phyloP scores from a whole-genome alignment of 2,329 filamentous ascomycete genomes.

The Aspergillus chevalieri region DNA sequence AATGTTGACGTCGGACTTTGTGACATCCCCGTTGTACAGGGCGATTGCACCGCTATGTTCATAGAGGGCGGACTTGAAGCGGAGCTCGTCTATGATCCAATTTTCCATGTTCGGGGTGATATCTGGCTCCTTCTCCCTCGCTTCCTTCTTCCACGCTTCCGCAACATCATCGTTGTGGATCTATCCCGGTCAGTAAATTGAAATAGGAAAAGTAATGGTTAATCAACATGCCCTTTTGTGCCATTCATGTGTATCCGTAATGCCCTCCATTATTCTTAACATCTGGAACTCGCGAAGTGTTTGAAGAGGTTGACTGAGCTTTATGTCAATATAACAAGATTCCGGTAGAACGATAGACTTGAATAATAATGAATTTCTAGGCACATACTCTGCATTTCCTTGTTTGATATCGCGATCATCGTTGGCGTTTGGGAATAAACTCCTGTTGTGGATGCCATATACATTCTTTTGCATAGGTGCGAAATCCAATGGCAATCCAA shows the following conservation, averaged over 20 bases:
- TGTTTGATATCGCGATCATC: conserved; percentile 25
- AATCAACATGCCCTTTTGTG: conserved; percentile 24
- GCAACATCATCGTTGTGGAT: conserved; percentile 6
- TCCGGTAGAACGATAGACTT: background rate
- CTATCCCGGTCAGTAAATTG: background rate
- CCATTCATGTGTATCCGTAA: conserved; percentile 40
- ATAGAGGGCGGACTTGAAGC: conserved; percentile 46
- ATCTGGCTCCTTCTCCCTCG: conserved; percentile 15
- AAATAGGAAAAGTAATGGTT: background rate
- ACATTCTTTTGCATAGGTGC: conserved; percentile 17
- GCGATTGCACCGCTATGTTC: conserved; percentile 36
- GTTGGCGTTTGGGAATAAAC: conserved; percentile 28
- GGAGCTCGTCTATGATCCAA: conserved; percentile 44
- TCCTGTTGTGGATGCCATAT: conserved; percentile 23
- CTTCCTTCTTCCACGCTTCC: conserved; percentile 27
- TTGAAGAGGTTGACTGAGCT: conserved; percentile 19
- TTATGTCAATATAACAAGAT: background rate
- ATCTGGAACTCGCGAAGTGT: conserved; percentile 35
- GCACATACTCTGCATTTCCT: conserved; percentile 24
- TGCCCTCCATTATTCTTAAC: conserved; percentile 32
- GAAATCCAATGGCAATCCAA: conserved; percentile 26
- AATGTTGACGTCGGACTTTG: conserved; percentile 50
- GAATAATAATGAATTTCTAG: background rate
- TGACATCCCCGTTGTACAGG: conserved; percentile 45
- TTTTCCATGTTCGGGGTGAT: conserved; percentile 32